Percentiles rank a stretch among this genome's conserved stretches.
Conservation (phyloP, 352 stramenopile species). For the Phytophthora ohioensis region DNA sequence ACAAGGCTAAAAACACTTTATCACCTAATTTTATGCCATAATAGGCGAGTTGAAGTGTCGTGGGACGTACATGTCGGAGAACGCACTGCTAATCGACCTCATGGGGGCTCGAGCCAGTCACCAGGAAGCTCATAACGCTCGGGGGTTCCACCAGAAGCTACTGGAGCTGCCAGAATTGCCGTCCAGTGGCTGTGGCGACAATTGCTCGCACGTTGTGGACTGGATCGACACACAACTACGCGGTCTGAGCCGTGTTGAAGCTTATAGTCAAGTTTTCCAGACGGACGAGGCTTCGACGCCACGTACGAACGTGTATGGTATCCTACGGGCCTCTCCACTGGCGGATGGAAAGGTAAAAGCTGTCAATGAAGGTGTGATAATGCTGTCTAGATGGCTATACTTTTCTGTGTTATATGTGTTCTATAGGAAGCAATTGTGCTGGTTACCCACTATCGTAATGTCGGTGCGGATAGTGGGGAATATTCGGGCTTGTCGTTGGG, state of each 20-base stretch:
- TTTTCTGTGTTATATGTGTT: neutral
- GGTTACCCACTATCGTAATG: conserved; percentile 77
- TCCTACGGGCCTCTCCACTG: conserved; percentile 76
- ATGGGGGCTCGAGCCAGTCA: conserved; percentile 60
- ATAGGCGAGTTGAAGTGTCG: conserved; percentile 81
- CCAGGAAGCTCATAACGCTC: conserved; percentile 43
- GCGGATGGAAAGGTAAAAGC: conserved; percentile 71
- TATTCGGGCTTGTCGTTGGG: conserved; percentile 69
- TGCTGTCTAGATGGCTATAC: neutral
- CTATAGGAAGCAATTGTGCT: conserved; percentile 69
- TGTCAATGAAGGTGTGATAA: neutral
- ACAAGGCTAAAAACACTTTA: neutral
- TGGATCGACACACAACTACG: conserved; percentile 72
- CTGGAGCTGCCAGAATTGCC: conserved; percentile 46
- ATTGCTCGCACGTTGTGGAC: conserved; percentile 57
- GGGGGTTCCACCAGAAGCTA: conserved; percentile 49
- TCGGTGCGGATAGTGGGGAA: conserved; percentile 45
- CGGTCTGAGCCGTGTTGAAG: conserved; percentile 63
- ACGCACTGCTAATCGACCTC: conserved; percentile 84
- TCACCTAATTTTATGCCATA: neutral
- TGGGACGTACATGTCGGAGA: conserved; percentile 91
- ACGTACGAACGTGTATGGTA: conserved; percentile 80
- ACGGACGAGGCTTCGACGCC: conserved; percentile 13
- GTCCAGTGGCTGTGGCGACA: conserved; percentile 44
- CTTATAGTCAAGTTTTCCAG: conserved; percentile 65